These are phyloP conservation scores for Boeremia exigua DNA, from an alignment of 2,329 filamentous ascomycete genomes.

Conservation along the genomic window DNA sequence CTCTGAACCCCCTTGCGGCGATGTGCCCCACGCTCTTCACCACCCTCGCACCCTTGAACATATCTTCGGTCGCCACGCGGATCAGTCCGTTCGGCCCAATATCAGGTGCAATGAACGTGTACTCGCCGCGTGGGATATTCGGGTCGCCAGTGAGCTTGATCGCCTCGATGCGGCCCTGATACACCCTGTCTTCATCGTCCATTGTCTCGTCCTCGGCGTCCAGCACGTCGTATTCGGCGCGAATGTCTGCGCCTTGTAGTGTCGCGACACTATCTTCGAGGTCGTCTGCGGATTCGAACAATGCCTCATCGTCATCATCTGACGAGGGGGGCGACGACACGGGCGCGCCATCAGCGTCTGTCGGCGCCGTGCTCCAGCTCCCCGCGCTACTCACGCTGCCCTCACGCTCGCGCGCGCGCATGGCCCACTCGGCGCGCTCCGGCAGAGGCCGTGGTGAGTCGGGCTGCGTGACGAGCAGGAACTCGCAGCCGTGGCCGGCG, in stretches of 20 bases:
- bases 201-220: not conserved
- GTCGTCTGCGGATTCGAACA: slow-evolving; percentile 22
- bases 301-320: slow-evolving; percentile 6
- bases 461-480: slow-evolving; percentile 80
- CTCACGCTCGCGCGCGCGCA: slow-evolving; percentile 33
- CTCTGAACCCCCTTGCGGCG: slow-evolving; percentile 71
- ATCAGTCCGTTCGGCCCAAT: slow-evolving; percentile 72
- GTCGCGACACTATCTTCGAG: slow-evolving; percentile 52
- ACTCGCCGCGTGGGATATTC: slow-evolving; percentile 86
- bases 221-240: not conserved
- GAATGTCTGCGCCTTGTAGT: slow-evolving; percentile 22
- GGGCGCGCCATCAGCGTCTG: slow-evolving; percentile 4
- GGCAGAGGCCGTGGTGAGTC: slow-evolving; percentile 57
- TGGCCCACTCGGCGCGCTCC: slow-evolving; percentile 36
- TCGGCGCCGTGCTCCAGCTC: slow-evolving; percentile 43
- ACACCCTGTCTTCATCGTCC: slow-evolving; percentile 48
- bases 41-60: slow-evolving; percentile 75
- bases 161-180: slow-evolving; percentile 75
- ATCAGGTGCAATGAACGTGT: slow-evolving; percentile 80
- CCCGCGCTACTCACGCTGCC: slow-evolving; percentile 39
- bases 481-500: slow-evolving; percentile 85
- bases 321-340: slow-evolving; percentile 2
- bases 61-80: slow-evolving; percentile 66
- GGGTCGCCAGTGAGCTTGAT: slow-evolving; percentile 92
- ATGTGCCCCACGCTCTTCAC: slow-evolving; percentile 80